These are phyloP conservation scores for Cyberlindnera maclurae DNA, from an alignment of 805 yeast species.

Conservation along the genomic window DNA sequence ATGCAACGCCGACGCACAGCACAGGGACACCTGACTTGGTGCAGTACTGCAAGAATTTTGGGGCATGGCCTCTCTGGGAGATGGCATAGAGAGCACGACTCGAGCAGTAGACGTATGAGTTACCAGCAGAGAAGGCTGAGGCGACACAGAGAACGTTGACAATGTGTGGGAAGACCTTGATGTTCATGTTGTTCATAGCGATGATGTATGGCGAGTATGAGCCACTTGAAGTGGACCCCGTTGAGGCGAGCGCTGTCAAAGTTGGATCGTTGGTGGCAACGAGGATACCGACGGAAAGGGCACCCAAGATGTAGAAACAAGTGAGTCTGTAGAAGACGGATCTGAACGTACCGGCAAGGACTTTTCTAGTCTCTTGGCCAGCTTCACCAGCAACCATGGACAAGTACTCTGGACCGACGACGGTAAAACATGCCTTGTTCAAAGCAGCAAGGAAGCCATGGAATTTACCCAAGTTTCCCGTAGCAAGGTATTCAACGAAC, in stretches of 20 bases:
- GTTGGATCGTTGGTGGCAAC: slow-evolving; percentile 55
- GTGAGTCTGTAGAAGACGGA: slow-evolving; percentile 59
- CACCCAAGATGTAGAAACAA: slow-evolving; percentile 58
- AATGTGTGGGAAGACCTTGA: slow-evolving; percentile 42
- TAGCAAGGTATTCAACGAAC: slow-evolving; percentile 45
- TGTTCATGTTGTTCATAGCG: slow-evolving; percentile 45
- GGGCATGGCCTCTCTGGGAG: slow-evolving; percentile 52
- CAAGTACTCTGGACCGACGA: slow-evolving; percentile 81
- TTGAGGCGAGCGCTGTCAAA: slow-evolving; percentile 42
- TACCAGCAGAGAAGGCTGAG: slow-evolving; percentile 51
- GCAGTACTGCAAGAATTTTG: slow-evolving; percentile 52
- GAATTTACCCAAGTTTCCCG: slow-evolving; percentile 55
- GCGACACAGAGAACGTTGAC: slow-evolving; percentile 46
- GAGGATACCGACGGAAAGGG: slow-evolving; percentile 61
- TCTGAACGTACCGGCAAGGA: slow-evolving; percentile 67
- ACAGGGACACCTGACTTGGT: slow-evolving; percentile 66
- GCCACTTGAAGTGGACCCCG: slow-evolving; percentile 54
- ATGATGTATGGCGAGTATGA: slow-evolving; percentile 52
- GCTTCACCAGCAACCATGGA: slow-evolving; percentile 81
- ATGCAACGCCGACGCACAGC: slow-evolving; percentile 48
- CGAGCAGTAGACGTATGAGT: slow-evolving; percentile 54
- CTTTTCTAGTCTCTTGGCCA: slow-evolving; percentile 62
- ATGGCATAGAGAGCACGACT: slow-evolving; percentile 50
- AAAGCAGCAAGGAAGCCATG: slow-evolving; percentile 68
- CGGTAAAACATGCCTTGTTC: slow-evolving; percentile 65